Base-by-base conservation (phyloP, 2,329 filamentous ascomycete genomes). In the Chalaropsis thielavioides region DNA sequence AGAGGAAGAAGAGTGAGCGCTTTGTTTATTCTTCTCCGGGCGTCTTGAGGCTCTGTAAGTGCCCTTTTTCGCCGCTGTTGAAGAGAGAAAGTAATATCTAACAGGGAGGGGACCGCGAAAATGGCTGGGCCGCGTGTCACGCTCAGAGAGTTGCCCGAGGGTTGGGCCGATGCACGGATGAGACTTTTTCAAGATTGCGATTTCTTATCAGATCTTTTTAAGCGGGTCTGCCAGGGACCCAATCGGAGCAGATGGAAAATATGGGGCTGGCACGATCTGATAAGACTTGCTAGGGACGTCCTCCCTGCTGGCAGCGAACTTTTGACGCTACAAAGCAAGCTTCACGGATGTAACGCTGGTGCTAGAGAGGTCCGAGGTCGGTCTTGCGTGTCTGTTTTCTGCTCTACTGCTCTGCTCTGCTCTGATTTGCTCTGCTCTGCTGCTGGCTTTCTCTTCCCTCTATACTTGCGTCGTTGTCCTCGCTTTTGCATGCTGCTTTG, bases 251-350 rank as follows among this genome's bases (percentile, higher is more conserved):
- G 19, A 8, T 13, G 44, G 63, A 65, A 61, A 40, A 65, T 51
- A 24, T 24, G 56, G 46, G 63, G 58, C 63, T 38, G 27, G 60
- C 49, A 64, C 51, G 65, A 66, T 66, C 65, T 63, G 65, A 66
- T 66, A 66, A 66, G 65, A 64, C 64, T 61, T 19, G 22, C 31
- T 6, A 27, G 51, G 15, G 27, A 19, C 15, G 38, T 43, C 13
- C 38, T 40, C 19, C 59, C 19, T 24, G 22, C 13, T 19, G 59
- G 59, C 22, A 44, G 35, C 51, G 54, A 58, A 38, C 15, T 51
- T 54, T 19, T 56, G 24, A 31, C 22, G n/a, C n/a, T n/a, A n/a
- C n/a, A n/a, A n/a, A n/a, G n/a, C n/a, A n/a, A n/a, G n/a, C n/a
- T n/a, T n/a, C n/a, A n/a, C n/a, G n/a, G n/a, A n/a, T n/a, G n/a